Conservation (phyloP, 23 red algal genomes). For the Chondrus crispus region DNA sequence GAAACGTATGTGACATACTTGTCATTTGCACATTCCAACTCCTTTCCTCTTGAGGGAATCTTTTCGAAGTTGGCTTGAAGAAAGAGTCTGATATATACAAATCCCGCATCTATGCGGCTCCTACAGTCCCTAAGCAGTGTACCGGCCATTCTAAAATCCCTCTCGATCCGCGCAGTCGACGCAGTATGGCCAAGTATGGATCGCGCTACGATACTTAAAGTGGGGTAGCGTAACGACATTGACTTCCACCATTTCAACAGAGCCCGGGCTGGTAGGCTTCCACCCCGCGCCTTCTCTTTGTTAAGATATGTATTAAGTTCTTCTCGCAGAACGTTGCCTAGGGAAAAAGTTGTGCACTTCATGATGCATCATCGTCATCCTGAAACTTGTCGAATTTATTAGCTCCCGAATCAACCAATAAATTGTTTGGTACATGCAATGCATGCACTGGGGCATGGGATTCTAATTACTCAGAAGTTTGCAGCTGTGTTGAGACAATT, state of each 20-base stretch:
- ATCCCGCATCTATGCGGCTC: neutral
- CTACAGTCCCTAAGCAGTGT: neutral
- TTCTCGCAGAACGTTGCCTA: neutral
- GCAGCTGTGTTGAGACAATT: neutral
- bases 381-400: neutral
- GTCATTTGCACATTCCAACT: too few species aligned
- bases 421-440: neutral
- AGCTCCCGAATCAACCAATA: too few species aligned
- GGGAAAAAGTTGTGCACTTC: neutral
- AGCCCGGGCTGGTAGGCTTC: neutral
- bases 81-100: neutral
- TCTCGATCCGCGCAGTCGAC: neutral
- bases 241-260: conserved; percentile 16
- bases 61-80: neutral
- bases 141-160: neutral
- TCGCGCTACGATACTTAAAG: neutral
- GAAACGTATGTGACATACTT: too few species aligned
- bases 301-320: neutral
- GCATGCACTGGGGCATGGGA: neutral
- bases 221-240: neutral
- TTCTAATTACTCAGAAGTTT: neutral
- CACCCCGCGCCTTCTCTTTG: neutral
- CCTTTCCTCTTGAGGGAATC: too few species aligned
- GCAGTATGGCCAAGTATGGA: neutral
- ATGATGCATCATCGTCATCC: neutral